Evolutionary conservation across 2,329 filamentous ascomycete genomes (phyloP).

Genomic region (Madurella fahalii): DNA sequence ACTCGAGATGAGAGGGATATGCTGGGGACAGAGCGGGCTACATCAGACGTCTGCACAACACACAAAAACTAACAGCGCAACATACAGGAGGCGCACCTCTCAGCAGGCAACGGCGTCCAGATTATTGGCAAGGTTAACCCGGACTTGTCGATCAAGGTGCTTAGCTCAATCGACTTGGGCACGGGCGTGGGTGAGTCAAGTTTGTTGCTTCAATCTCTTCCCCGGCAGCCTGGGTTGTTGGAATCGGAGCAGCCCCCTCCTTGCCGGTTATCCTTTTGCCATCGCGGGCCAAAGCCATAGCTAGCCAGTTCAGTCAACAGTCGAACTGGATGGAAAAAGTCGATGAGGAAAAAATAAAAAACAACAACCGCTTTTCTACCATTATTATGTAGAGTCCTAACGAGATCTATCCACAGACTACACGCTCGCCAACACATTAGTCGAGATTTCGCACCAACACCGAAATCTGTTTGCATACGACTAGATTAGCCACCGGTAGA

Average conservation of each 20-base stretch:
- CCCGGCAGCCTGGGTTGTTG: background rate
- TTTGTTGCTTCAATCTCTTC: background rate
- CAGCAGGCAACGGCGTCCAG: constrained; percentile 66
- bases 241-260: background rate
- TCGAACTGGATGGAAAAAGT: background rate
- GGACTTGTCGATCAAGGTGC: constrained; percentile 67
- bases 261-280: background rate
- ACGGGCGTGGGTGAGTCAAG: constrained; percentile 60
- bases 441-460: constrained; percentile 79
- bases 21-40: background rate
- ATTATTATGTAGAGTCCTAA: background rate
- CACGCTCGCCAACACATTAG: constrained; percentile 69
- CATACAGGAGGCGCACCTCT: constrained; percentile 64
- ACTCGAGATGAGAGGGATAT: background rate
- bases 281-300: background rate
- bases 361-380: background rate
- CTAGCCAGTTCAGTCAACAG: background rate
- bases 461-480: constrained; percentile 73
- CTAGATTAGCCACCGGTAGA: background rate
- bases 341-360: background rate
- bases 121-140: constrained; percentile 76
- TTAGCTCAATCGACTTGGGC: constrained; percentile 67
- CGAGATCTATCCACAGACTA: constrained; percentile 56
- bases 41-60: background rate
- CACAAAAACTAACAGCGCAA: background rate